phyloP scores from a whole-genome alignment of 106 monocot species.

The Iris macrosiphon region DNA sequence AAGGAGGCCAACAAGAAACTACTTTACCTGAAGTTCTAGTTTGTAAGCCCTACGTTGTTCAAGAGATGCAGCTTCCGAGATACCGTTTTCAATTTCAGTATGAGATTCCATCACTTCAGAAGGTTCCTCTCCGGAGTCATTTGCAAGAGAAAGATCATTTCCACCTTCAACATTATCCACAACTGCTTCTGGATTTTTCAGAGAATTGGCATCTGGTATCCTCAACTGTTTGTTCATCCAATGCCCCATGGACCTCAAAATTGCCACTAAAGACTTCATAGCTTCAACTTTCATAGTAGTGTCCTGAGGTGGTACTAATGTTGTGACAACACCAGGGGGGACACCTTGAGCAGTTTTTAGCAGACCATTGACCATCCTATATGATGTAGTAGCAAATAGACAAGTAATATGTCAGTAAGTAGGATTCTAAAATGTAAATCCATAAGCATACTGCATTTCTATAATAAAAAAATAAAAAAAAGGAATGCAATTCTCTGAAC shows the following conservation, averaged over 20 bases:
- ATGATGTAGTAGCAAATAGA: constrained; percentile 2
- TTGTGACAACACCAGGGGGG: constrained; percentile 56
- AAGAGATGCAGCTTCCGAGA: constrained; percentile 59
- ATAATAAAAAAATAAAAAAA: no score
- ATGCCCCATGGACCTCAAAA: constrained; percentile 96
- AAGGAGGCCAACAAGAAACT: background rate
- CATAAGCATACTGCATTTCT: no score
- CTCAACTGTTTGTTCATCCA: constrained; percentile 99
- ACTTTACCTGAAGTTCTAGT: constrained; percentile 85
- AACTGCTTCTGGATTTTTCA: constrained; percentile 34
- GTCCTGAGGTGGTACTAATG: constrained; percentile 82
- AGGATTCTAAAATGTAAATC: background rate
- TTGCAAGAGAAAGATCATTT: constrained; percentile 33
- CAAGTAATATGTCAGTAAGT: background rate
- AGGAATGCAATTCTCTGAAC: no score
- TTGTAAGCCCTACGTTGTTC: constrained; percentile 94
- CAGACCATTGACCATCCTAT: constrained; percentile 95
- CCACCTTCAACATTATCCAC: constrained; percentile 39
- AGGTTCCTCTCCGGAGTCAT: constrained; percentile 53
- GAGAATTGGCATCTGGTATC: constrained; percentile 76
- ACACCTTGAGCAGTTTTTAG: constrained; percentile 97
- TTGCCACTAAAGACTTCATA: constrained; percentile 89
- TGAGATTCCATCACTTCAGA: constrained; percentile 55
- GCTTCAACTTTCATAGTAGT: constrained; percentile 82
- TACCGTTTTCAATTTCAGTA: constrained; percentile 58